Base-by-base conservation (phyloP, 2,329 filamentous ascomycete genomes). In the Botryosphaeria agaves region DNA sequence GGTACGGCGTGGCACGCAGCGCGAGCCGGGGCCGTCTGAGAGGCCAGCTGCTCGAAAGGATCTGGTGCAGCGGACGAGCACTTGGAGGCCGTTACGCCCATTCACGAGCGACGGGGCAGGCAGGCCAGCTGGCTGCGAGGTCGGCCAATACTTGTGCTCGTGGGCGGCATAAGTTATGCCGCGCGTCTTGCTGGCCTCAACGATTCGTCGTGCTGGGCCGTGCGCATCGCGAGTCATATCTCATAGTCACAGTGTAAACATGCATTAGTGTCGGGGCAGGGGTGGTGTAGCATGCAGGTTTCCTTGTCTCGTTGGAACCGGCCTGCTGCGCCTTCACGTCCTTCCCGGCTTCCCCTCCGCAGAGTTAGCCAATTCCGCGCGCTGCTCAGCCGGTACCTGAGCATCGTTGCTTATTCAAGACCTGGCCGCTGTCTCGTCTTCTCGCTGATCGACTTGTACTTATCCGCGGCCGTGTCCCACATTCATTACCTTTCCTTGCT, bases 331-430 rank as follows among this genome's bases (percentile, higher is more conserved):
- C 17, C 28, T 14, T 29, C 28, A 18, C 17, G 18, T 29, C 28
- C 28, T 18, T 29, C 28, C 28, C 17, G 28, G 20, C 8, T 29
- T 17, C 28, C 28, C 28, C 21, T 23, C 21, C 21, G 9, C n/a
- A 27, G 4, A 19, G 16, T 18, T 29, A 21, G 12, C 17, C 28
- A 9, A 17, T 19, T 14, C 28, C 28, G 16, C 18, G 11, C 26
- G 14, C 11, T 14, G 16, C 26, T 29, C 12, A 11, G 9, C 17
- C 16, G n/a, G 28, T 29, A 14, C 28, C 28, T 29, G 28, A 14
- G n/a, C 28, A 29, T 29, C 28, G 12, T 29, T 29, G 18, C 18
- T 18, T 29, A 15, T 29, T 29, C 28, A 18, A 14, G n/a, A 23
- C 21, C 12, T 23, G 9, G 12, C 12, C 18, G 16, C 16, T 19